Evolutionary conservation across 768 basidiomycete species (phyloP), one percentile per base, ranked within the genome.

Genomic region (Cubamyces lactineus): DNA sequence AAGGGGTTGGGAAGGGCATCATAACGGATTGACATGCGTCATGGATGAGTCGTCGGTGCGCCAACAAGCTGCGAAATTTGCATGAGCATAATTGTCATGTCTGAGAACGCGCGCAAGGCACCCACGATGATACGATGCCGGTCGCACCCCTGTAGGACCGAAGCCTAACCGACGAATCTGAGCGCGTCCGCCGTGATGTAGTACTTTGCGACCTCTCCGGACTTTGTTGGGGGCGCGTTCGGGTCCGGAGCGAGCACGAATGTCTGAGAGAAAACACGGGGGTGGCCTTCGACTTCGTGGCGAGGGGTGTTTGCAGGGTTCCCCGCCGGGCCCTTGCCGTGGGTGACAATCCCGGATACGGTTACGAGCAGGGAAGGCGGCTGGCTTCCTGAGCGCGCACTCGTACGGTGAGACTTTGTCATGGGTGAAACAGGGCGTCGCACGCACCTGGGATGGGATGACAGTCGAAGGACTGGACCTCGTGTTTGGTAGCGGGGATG

Each of bases 401-500:
- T 19, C 15, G 34, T 47, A 9, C 30, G 9, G 50, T 45, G 21
- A 57, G 17, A 46, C 19, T 47, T 24, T 40, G 39, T 16, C 6
- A 43, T 45, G 45, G 39, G 34, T 46, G 46, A 53, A 16, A 24
- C 53, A 61, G 57, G 42, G 59, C 24, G 11, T 40, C 30, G 30
- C 30, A 65, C 75, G 23, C 40, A 89, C 92, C 91, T 74, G 91
- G 89, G 61, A 94, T 92, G 39, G 93, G 89, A 72, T 94, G 92
- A 67, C 93, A 94, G 71, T 94, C 93, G 65, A 92, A 92, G 17
- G 90, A 92, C 72, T 91, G 88, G 19, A 94, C 82, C 61, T 94
- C 93, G 67, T 94, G 92, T 66, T 86, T 90, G 26, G 92, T 91
- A 19, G 78, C 77, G 1, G 91, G 91, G 86, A 92, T 92, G 54